These are phyloP conservation scores for Malus sieversii DNA, from an alignment of 306 rosid species.

Conservation along the genomic window DNA sequence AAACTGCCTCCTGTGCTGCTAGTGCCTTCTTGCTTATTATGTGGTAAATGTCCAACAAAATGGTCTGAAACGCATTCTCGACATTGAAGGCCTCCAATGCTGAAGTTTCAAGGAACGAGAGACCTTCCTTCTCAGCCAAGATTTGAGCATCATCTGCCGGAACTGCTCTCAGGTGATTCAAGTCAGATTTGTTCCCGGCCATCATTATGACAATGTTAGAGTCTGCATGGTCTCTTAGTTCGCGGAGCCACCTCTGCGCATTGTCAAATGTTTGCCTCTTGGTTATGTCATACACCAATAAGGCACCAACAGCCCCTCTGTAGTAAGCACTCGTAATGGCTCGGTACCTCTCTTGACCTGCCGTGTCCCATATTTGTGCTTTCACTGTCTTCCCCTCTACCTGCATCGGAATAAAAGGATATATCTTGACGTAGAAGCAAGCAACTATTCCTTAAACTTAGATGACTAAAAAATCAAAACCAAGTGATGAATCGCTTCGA, in stretches of 20 bases:
- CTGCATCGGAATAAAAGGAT: conserved; percentile 21
- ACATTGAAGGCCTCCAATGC: conserved; percentile 64
- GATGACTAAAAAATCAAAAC: not conserved
- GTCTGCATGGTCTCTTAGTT: conserved; percentile 72
- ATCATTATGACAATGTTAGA: conserved; percentile 71
- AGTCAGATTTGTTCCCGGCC: conserved; percentile 66
- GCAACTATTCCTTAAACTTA: not conserved
- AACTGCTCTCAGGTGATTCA: conserved; percentile 59
- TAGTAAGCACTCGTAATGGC: conserved; percentile 81
- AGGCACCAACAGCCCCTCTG: conserved; percentile 81
- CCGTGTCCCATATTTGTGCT: conserved; percentile 94
- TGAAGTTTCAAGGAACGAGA: conserved; percentile 64
- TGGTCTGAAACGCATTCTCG: conserved; percentile 73
- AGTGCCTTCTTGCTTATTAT: conserved; percentile 67
- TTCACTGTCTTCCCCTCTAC: conserved; percentile 78
- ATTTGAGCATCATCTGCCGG: conserved; percentile 51
- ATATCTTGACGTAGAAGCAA: not conserved
- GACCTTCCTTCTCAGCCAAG: conserved; percentile 57
- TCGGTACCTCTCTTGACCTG: conserved; percentile 82
- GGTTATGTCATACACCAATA: conserved; percentile 70
- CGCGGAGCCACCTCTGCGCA: conserved; percentile 69
- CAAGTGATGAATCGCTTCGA: not conserved
- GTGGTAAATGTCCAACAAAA: conserved; percentile 64
- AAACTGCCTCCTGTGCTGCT: conserved; percentile 63
- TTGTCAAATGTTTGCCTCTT: conserved; percentile 73